phyloP scores from a whole-genome alignment of 768 basidiomycete genomes.

The Tricholoma furcatifolium region DNA sequence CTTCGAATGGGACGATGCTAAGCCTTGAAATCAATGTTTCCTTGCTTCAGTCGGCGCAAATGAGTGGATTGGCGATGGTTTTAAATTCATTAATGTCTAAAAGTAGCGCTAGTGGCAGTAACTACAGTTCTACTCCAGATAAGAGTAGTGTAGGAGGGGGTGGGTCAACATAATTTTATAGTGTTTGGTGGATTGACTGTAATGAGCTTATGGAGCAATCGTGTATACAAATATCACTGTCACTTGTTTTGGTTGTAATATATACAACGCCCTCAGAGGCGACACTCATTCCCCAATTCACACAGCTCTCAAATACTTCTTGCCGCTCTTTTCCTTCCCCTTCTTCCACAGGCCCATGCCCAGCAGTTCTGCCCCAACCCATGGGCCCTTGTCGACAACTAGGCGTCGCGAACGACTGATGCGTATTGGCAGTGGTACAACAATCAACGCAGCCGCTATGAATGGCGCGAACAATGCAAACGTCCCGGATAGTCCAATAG shows the following conservation, averaged over 20 bases:
- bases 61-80: slow-evolving; percentile 71
- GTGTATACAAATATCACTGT: too few relatives aligned
- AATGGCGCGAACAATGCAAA: too few relatives aligned
- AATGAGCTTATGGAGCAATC: too few relatives aligned
- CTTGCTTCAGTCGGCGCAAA: slow-evolving; percentile 69
- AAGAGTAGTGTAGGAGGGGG: neutral
- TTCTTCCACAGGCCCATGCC: slow-evolving; percentile 3
- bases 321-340: neutral
- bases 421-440: slow-evolving; percentile 43
- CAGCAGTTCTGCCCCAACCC: slow-evolving; percentile 2
- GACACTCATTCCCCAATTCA: too few relatives aligned
- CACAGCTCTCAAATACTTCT: neutral
- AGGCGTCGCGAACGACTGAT: slow-evolving; percentile 64
- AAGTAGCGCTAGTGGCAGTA: slow-evolving; percentile 14
- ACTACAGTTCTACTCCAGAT: neutral
- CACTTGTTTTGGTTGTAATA: too few relatives aligned
- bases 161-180: too few relatives aligned
- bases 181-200: too few relatives aligned
- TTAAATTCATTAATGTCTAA: slow-evolving; percentile 70
- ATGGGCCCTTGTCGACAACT: slow-evolving; percentile 52
- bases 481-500: slow-evolving; percentile 1
- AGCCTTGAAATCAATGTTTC: slow-evolving; percentile 80
- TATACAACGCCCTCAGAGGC: too few relatives aligned
- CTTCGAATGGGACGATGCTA: slow-evolving; percentile 68
- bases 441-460: slow-evolving; percentile 13